Conservation (phyloP, 148 eudicot species). For the Bassia scoparia region DNA sequence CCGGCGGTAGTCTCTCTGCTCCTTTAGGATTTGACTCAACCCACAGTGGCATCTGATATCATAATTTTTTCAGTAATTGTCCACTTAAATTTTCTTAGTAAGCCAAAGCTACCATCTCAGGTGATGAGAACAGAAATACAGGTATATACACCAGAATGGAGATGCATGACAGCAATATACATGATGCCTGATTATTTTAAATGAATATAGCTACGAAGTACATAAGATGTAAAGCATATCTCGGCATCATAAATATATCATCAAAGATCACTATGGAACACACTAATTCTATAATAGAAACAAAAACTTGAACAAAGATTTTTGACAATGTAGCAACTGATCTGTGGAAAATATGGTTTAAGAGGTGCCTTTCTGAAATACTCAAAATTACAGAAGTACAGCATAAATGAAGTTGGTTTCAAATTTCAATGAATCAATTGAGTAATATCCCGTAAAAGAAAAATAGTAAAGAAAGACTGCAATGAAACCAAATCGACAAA, state of each 20-base stretch:
- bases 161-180: not conserved
- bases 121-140: not conserved
- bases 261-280: not conserved
- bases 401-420: not conserved
- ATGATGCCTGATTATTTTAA: not conserved
- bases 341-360: not conserved
- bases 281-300: not conserved
- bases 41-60: conserved; percentile 30
- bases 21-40: conserved; percentile 58
- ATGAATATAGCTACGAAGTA: no score
- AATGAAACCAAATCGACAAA: not conserved
- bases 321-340: not conserved
- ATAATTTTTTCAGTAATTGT: not conserved
- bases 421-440: no score
- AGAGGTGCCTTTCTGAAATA: not conserved
- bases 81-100: not conserved
- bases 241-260: not conserved
- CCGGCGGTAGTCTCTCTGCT: conserved; percentile 70
- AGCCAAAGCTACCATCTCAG: not conserved
- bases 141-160: not conserved
- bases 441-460: not conserved
- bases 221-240: not conserved
- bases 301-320: not conserved
- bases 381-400: not conserved
- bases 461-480: not conserved